Base-by-base conservation (phyloP, 2,329 filamentous ascomycete genomes). In the Rhynchosporium secalis region DNA sequence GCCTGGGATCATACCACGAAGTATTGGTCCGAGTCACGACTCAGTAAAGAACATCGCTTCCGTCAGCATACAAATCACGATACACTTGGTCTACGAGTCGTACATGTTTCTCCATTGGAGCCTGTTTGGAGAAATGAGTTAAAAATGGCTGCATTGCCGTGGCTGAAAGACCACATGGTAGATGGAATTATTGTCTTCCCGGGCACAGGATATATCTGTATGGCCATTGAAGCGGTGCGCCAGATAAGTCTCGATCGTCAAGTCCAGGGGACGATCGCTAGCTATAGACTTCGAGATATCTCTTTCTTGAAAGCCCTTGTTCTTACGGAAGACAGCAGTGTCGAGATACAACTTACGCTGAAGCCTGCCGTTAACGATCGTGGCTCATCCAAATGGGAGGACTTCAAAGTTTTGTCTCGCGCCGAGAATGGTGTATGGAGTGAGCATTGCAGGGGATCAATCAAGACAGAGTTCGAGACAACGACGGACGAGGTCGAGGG, bases 1-100 rank as follows among this genome's bases (percentile, higher is more conserved):
- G 76, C 79, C 2, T 85, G 82, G 81, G 81, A 84, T 36, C 82
- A 84, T 62, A 71, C 73, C 28, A 80, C 77, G 29, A 72, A 69
- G 0, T 82, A 83, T 68, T 85, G 82, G 82, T 77, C 81, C 63
- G 82, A 85, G 55, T 55, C 61, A 15, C 64, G 66, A 3, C 31
- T 65, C 8, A 65, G 62, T 28, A 52, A 57, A 46, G 63, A 65
- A 2, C 77, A 79, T 61, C 75, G 79, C 20, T 72, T 62, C 31
- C 75, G 80, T 13, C 71, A 76, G 33, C 76, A 75, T 54, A 76
- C 78, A 1, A 76, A 81, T n/a, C 77, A 79, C 45, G 82, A 85
- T 62, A 75, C 13, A 12, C 40, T 43, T 12, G 40, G 40, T 43
- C 10, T 43, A 4, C 40, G 10, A 13, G 15, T 12, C 40, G 10